These are phyloP conservation scores for Malassezia vespertilionis DNA, from an alignment of 1,284 basidiomycete species.

Conservation along the genomic window DNA sequence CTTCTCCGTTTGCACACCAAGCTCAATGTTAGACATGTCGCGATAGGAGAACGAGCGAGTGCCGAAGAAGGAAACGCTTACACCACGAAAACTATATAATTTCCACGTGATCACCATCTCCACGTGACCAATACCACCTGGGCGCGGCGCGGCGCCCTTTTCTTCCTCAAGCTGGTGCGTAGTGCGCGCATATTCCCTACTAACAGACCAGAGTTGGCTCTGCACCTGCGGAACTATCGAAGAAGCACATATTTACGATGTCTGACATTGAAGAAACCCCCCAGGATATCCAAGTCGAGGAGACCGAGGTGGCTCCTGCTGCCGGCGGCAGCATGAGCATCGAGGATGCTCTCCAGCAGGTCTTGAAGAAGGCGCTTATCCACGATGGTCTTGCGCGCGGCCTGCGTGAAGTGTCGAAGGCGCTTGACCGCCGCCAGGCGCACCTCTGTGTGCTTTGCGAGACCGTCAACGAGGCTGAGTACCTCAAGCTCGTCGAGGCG, in stretches of 20 bases:
- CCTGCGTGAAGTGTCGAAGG: slow-evolving; percentile 94
- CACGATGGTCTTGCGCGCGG: slow-evolving; percentile 97
- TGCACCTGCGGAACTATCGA: slow-evolving; percentile 36
- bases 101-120: background rate
- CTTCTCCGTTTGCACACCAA: slow-evolving; percentile 46
- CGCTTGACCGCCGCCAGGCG: slow-evolving; percentile 94
- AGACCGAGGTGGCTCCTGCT: slow-evolving; percentile 45
- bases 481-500: slow-evolving; percentile 99
- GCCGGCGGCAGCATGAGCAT: slow-evolving; percentile 81
- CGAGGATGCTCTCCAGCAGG: slow-evolving; percentile 92
- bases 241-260: slow-evolving; percentile 43
- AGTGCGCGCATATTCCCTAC: background rate
- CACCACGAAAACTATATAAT: slow-evolving; percentile 9
- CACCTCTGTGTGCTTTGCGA: slow-evolving; percentile 98
- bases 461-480: slow-evolving; percentile 96
- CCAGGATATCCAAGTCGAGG: slow-evolving; percentile 62
- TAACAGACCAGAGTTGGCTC: slow-evolving; percentile 15
- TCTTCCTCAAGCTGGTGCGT: slow-evolving; percentile 18
- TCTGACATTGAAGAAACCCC: slow-evolving; percentile 49
- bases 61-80: slow-evolving; percentile 21
- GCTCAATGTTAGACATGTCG: slow-evolving; percentile 45
- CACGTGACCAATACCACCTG: background rate
- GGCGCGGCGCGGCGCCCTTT: background rate
- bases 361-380: slow-evolving; percentile 86
- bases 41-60: slow-evolving; percentile 18